Evolutionary conservation across 2,329 filamentous ascomycete species (phyloP).

Genomic region (Chalara sp.): DNA sequence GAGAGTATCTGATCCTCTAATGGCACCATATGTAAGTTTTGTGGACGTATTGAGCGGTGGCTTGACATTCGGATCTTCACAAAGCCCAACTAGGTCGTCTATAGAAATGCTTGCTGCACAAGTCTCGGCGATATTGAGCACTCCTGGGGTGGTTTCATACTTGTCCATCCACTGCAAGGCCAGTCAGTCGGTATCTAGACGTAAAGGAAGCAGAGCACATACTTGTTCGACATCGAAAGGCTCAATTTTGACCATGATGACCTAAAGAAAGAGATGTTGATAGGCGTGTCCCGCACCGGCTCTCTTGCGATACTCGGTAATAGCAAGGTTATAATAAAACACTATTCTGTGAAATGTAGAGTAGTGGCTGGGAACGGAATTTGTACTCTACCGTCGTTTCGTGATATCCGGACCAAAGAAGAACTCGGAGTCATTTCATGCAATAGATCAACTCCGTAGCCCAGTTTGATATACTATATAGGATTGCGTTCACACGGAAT

Average conservation of each 20-base stretch:
- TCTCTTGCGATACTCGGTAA: too few species aligned
- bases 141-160: slow-evolving; percentile 48
- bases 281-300: too few species aligned
- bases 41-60: slow-evolving; percentile 44
- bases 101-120: slow-evolving; percentile 71
- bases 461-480: too few species aligned
- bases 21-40: slow-evolving; percentile 66
- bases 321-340: too few species aligned
- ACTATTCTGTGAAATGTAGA: too few species aligned
- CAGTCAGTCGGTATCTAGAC: slow-evolving; percentile 1
- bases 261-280: slow-evolving; percentile 19
- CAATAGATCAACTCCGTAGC: too few species aligned
- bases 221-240: slow-evolving; percentile 68
- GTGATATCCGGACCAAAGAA: too few species aligned
- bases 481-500: too few species aligned
- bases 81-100: slow-evolving; percentile 55
- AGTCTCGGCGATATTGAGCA: slow-evolving; percentile 71
- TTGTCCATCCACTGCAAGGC: slow-evolving; percentile 52
- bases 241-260: slow-evolving; percentile 48
- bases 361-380: too few species aligned
- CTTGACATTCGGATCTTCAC: slow-evolving; percentile 40
- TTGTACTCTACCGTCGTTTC: too few species aligned
- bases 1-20: slow-evolving; percentile 59
- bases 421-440: too few species aligned
- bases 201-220: slow-evolving; percentile 20